These are phyloP conservation scores for Chenopodium berlandieri DNA, from an alignment of 148 eudicot genomes.

Conservation along the genomic window DNA sequence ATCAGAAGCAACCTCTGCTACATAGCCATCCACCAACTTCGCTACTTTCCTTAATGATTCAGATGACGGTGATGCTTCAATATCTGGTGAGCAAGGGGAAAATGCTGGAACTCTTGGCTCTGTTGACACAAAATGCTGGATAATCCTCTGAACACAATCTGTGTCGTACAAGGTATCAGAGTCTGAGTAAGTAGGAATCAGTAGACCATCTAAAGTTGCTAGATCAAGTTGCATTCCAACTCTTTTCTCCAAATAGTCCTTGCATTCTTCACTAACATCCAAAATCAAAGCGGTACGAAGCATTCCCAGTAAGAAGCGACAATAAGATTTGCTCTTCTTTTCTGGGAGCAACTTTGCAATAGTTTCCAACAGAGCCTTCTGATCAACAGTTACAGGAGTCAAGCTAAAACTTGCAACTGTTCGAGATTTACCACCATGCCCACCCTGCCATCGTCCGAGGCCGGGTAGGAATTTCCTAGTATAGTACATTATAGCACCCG, in stretches of 20 bases:
- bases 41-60: conserved; percentile 68
- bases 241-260: conserved; percentile 68
- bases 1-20: conserved; percentile 96
- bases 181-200: conserved; percentile 83
- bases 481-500: conserved; percentile 77
- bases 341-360: conserved; percentile 71
- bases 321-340: conserved; percentile 73
- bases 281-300: conserved; percentile 81
- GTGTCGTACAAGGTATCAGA: conserved; percentile 76
- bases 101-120: conserved; percentile 37
- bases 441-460: conserved; percentile 75
- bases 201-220: conserved; percentile 68
- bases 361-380: conserved; percentile 61
- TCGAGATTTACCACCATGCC: conserved; percentile 41
- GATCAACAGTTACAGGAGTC: conserved; percentile 68
- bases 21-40: conserved; percentile 68
- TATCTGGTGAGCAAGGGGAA: conserved; percentile 52
- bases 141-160: conserved; percentile 79
- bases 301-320: conserved; percentile 77
- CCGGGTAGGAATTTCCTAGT: conserved; percentile 78
- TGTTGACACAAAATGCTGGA: conserved; percentile 55
- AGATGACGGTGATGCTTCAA: conserved; percentile 55
- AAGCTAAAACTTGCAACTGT: conserved; percentile 77
- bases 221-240: conserved; percentile 82
- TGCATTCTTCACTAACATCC: conserved; percentile 58